A percentile compares a stretch with the other conserved stretches of the same genome.
Evolutionary conservation across 768 basidiomycete species (phyloP).

Genomic region (Mycena haematopus): DNA sequence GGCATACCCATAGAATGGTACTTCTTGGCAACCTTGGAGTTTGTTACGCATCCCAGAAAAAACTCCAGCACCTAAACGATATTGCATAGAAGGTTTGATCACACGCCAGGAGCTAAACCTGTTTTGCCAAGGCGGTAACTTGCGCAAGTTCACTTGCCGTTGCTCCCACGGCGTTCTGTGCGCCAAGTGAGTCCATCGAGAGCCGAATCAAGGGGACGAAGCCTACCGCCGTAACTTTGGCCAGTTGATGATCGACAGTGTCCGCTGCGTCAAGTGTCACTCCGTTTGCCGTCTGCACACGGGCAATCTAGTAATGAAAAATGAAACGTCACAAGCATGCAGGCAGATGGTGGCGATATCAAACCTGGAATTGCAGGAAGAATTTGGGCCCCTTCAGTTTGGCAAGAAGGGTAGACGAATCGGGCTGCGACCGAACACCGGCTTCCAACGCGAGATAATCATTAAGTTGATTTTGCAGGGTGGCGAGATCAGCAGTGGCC

Average conservation of each 20-base stretch:
- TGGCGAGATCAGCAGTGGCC: slow-evolving; percentile 32
- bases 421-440: slow-evolving; percentile 37
- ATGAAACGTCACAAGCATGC: background rate
- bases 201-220: background rate
- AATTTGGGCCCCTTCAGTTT: slow-evolving; percentile 40
- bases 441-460: slow-evolving; percentile 38
- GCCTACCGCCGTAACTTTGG: slow-evolving; percentile 34
- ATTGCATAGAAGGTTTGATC: slow-evolving; percentile 1
- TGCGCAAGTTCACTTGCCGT: slow-evolving; percentile 35
- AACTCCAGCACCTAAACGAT: slow-evolving; percentile 13
- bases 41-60: slow-evolving; percentile 1
- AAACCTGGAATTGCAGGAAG: slow-evolving; percentile 39
- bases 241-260: slow-evolving; percentile 38
- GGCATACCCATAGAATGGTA: background rate
- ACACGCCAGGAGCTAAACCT: slow-evolving; percentile 14
- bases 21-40: background rate
- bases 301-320: slow-evolving; percentile 35
- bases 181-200: slow-evolving; percentile 3
- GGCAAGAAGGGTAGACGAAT: slow-evolving; percentile 31
- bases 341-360: background rate
- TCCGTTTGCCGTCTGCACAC: slow-evolving; percentile 35
- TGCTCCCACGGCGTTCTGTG: slow-evolving; percentile 37
- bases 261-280: slow-evolving; percentile 33
- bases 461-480: slow-evolving; percentile 38
- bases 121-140: slow-evolving; percentile 33